Conservation (phyloP, 768 basidiomycete genomes). For the Cubamyces sp. region DNA sequence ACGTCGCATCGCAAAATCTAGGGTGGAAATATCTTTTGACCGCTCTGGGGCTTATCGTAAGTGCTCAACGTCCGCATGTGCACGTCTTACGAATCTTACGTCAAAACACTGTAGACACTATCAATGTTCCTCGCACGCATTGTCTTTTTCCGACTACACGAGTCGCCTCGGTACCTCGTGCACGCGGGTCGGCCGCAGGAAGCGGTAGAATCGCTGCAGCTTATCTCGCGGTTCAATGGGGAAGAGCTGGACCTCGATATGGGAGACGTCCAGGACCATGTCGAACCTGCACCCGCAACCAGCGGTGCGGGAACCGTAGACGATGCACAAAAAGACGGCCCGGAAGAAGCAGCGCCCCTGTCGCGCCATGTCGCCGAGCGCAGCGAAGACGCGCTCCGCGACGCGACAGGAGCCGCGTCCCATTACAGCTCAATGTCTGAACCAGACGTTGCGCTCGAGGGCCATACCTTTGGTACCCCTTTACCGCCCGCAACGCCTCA, state of each 20-base stretch:
- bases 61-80: slow-evolving; percentile 37
- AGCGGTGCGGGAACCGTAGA: neutral
- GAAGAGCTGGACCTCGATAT: slow-evolving; percentile 66
- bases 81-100: slow-evolving; percentile 4
- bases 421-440: slow-evolving; percentile 36
- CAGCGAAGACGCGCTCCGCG: slow-evolving; percentile 25
- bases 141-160: slow-evolving; percentile 88
- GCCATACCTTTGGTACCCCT: slow-evolving; percentile 35
- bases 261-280: slow-evolving; percentile 66
- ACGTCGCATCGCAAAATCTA: slow-evolving; percentile 67
- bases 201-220: slow-evolving; percentile 78
- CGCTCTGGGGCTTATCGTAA: slow-evolving; percentile 78
- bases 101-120: slow-evolving; percentile 62
- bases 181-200: slow-evolving; percentile 85
- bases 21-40: slow-evolving; percentile 91
- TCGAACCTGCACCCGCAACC: slow-evolving; percentile 23
- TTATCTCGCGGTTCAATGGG: slow-evolving; percentile 89
- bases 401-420: slow-evolving; percentile 15
- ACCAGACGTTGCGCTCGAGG: slow-evolving; percentile 31
- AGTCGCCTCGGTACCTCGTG: slow-evolving; percentile 93
- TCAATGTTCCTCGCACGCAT: slow-evolving; percentile 88
- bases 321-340: slow-evolving; percentile 3
- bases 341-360: neutral
- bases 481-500: slow-evolving; percentile 7
- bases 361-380: slow-evolving; percentile 1